These are phyloP conservation scores for Eimeria nieschulzi DNA, from an alignment of 169 alveolate species.

Conservation along the genomic window DNA sequence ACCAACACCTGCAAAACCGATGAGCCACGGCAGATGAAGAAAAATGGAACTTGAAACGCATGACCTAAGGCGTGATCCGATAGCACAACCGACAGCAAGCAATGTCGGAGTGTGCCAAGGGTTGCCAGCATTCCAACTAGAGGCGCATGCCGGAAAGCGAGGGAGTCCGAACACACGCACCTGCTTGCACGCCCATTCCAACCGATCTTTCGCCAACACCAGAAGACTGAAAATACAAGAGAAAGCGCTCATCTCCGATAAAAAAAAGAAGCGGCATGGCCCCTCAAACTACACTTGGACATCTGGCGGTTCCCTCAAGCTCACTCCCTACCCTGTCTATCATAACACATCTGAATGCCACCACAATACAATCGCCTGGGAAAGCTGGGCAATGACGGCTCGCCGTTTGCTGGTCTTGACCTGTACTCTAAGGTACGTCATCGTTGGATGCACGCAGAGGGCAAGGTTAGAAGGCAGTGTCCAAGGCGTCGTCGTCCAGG, in stretches of 20 bases:
- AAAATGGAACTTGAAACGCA: neutral
- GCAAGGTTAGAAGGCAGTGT: conserved; percentile 98
- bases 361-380: neutral
- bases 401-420: conserved; percentile 25
- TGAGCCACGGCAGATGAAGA: neutral
- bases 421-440: conserved; percentile 89
- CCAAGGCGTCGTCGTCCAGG: conserved; percentile 99
- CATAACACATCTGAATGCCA: no score
- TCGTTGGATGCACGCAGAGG: conserved; percentile 93
- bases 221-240: neutral
- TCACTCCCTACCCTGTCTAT: neutral
- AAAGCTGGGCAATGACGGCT: neutral
- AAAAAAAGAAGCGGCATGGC: neutral
- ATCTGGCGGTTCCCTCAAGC: neutral
- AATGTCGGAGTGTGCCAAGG: no score
- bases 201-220: conserved; percentile 55
- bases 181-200: conserved; percentile 57
- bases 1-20: neutral
- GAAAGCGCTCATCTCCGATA: no score
- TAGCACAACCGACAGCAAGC: no score
- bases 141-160: neutral
- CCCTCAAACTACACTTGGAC: neutral
- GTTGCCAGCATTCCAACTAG: no score
- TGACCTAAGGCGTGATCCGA: no score
- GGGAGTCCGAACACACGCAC: conserved; percentile 9